Evolutionary conservation across 2,329 filamentous ascomycete genomes (phyloP), one percentile per base, ranked within the genome.

Genomic region (Cyclaneusma minus): DNA sequence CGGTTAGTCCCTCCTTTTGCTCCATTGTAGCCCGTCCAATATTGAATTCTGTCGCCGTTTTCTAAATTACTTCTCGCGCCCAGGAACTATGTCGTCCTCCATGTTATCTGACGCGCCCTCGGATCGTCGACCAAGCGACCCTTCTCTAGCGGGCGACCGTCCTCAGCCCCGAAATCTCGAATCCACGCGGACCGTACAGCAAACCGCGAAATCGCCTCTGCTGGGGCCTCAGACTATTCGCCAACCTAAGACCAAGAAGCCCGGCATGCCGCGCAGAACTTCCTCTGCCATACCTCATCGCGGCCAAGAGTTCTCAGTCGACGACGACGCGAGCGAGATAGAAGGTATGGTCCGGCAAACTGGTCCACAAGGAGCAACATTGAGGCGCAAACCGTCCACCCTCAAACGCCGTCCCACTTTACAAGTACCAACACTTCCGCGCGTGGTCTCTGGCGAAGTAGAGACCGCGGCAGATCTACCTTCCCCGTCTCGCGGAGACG

Each of bases 261-360:
- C 83, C 11, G 55, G 66, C 7, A 68, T 87, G 50, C 50, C 67
- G 31, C 75, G 82, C 39, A 74, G 83, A 34, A 62, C 74, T 31
- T 87, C 82, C 2, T 83, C 82, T 13, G 80, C 68, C 30, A 52
- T 47, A 13, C 84, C 83, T 3, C 71, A 87, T 46, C 76, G 82
- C 28, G 81, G 85, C 16, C 79, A 80, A 35, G 64, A 87, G 33
- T 95, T 92, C 54, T 94, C 85, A 0, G 82, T 82, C 24, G 85
- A 95, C 46, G 87, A 95, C 48, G 84, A 83, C 44, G 60, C 73
- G 13, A 64, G 71, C 36, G 87, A 94, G 50, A 71, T 93, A 12
- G 74, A 81, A 44, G 68, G 69, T 34, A 54, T 53, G 22, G 57
- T 50, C 37, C 56, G 67, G 30, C 50, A 56, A 37, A 37, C 51